phyloP scores from a whole-genome alignment of 257 asterid genomes.

The Asclepias syriaca region DNA sequence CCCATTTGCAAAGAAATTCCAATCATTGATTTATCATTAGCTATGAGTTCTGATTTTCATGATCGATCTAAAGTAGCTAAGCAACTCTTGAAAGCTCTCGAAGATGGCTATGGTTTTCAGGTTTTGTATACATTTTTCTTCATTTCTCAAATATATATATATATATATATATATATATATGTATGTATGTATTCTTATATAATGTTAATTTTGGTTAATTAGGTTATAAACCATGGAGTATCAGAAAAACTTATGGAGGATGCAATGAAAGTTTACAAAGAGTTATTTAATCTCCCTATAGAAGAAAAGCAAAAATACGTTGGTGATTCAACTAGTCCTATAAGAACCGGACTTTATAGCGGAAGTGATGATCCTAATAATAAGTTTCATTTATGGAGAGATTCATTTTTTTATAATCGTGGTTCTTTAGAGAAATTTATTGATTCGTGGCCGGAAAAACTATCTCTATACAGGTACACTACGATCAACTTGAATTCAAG shows the following conservation, averaged over 20 bases:
- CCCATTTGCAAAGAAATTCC: constrained; percentile 1
- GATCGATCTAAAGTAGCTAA: background rate
- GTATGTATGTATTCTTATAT: too few relatives aligned
- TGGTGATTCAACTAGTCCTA: background rate
- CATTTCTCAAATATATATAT: too few relatives aligned
- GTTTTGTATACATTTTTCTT: background rate
- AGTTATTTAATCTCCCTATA: background rate
- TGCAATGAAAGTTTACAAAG: background rate
- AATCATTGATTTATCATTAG: constrained; percentile 1
- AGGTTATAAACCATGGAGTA: constrained; percentile 20
- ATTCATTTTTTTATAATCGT: constrained; percentile 5
- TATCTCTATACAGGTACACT: constrained; percentile 9
- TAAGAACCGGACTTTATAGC: background rate
- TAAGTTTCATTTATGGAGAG: constrained; percentile 12
- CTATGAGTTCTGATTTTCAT: background rate
- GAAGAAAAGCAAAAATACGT: constrained; percentile 5
- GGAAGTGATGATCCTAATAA: background rate
- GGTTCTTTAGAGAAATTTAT: background rate
- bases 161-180: too few relatives aligned
- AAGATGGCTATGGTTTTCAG: constrained; percentile 14
- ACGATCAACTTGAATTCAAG: too few relatives aligned
- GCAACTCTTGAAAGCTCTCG: constrained; percentile 2
- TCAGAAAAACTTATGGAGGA: constrained; percentile 9
- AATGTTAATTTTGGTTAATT: background rate
- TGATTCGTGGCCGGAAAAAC: constrained; percentile 13